Evolutionary conservation across 495 filamentous ascomycete species (phyloP).

Genomic region (Aspergillus campestris): DNA sequence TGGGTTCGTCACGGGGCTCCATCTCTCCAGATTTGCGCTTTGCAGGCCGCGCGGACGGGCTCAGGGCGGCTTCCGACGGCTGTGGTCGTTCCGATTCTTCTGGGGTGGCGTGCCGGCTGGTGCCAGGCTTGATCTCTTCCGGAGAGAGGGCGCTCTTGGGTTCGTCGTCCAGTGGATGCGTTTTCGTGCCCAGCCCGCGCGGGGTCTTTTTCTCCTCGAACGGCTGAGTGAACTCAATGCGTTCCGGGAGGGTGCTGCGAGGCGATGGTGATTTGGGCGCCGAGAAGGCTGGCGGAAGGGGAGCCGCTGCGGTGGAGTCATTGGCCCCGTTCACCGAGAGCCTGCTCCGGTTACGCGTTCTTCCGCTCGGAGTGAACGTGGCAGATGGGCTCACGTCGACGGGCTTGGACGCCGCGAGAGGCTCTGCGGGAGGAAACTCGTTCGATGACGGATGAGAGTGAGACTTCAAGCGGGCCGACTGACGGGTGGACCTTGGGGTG

Average conservation of each 20-base stretch:
- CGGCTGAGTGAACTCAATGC: background rate
- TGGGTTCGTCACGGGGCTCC: conserved; percentile 14
- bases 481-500: conserved; percentile 24
- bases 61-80: too few species aligned
- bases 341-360: conserved; percentile 12
- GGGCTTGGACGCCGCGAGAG: conserved; percentile 3
- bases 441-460: conserved; percentile 8
- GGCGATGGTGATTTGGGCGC: conserved; percentile 6
- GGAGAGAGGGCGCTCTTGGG: background rate
- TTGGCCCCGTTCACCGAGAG: conserved; percentile 5
- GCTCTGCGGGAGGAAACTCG: conserved; percentile 19
- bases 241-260: conserved; percentile 1
- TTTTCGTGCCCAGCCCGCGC: too few species aligned
- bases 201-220: background rate
- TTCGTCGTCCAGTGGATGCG: too few species aligned
- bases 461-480: conserved; percentile 27
- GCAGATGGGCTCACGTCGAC: conserved; percentile 9
- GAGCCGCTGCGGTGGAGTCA: background rate
- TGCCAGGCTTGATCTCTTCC: background rate
- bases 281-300: background rate
- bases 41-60: conserved; percentile 1
- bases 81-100: too few species aligned
- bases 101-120: too few species aligned
- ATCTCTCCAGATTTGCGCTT: conserved; percentile 27
- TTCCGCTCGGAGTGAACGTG: conserved; percentile 5